Evolutionary conservation across 179 eudicot genomes (phyloP).

Genomic region (Beta macrorhiza): DNA sequence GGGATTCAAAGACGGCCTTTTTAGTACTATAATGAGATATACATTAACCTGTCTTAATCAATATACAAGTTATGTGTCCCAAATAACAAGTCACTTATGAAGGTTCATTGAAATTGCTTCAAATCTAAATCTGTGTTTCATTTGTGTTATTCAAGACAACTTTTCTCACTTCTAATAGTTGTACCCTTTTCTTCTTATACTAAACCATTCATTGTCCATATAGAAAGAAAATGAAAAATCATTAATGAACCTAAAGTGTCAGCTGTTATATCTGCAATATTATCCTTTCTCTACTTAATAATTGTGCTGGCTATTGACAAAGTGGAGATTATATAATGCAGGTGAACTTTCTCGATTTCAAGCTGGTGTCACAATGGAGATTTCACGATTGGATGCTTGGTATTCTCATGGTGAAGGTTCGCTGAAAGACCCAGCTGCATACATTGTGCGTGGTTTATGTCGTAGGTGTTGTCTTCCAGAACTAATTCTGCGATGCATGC

Average conservation of each 20-base stretch:
- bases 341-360: constrained; percentile 89
- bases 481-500: constrained; percentile 82
- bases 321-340: constrained; percentile 26
- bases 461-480: constrained; percentile 96
- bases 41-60: too few species aligned
- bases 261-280: neutral
- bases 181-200: neutral
- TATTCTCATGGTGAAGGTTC: constrained; percentile 57
- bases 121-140: neutral
- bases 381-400: constrained; percentile 89
- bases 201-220: neutral
- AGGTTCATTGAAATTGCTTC: neutral
- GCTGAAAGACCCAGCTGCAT: constrained; percentile 68
- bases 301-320: neutral
- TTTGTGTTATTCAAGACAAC: too few species aligned
- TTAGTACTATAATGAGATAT: too few species aligned
- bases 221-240: neutral
- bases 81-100: neutral
- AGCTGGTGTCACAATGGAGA: constrained; percentile 94
- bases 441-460: constrained; percentile 77
- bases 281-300: neutral
- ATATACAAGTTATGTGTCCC: too few species aligned
- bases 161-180: neutral
- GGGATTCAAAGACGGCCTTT: too few species aligned
- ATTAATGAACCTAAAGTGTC: neutral